Base-by-base conservation (phyloP, 345 rosid genomes). In the Sonneratia alba region DNA sequence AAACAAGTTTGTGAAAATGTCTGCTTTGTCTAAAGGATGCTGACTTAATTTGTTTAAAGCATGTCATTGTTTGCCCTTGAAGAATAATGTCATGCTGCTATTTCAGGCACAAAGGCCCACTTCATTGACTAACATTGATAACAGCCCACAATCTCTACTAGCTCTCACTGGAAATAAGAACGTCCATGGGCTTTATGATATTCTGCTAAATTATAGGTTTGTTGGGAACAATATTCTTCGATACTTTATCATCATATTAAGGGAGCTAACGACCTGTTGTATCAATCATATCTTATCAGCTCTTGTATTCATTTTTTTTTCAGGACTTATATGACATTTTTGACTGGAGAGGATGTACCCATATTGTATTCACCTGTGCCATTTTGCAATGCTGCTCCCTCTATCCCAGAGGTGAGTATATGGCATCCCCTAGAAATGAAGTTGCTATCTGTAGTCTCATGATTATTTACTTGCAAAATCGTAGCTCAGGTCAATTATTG, bases 151-250 rank as follows among this genome's bases (percentile, higher is more conserved):
- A 74, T 96, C 99, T 42, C 78, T 96, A 76, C 85, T 96, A 71
- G 94, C 90, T 62, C 81, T 92, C 84, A 66, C 48, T 42, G 94
- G 97, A 74, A 87, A 81, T 70, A 80, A 77, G 74, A 80, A 77
- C 36, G 87, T 92, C 22, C 97, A 96, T 69, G 90, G 93, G 55
- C 79, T 96, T 49, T 96, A 84, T 80, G 98, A 92, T 66, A 83
- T 96, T 78, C 73, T 96, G 79, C 75, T 96, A 83, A 96, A 96
- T 83, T 89, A 86, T 85, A 86, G 96, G 98, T 92, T 73, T 47
- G 38, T 62, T 3, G 4, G 18, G 18, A 59, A n/a, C 37, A 62
- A 13, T 1, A 11, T 62, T 57, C 16, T 14, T 4, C 21, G 32
- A 32, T 62, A 62, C 13, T 12, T 62, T 27, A 62, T 14, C 38